phyloP scores from a whole-genome alignment of 1,284 basidiomycete genomes.

The Amylostereum areolatum region DNA sequence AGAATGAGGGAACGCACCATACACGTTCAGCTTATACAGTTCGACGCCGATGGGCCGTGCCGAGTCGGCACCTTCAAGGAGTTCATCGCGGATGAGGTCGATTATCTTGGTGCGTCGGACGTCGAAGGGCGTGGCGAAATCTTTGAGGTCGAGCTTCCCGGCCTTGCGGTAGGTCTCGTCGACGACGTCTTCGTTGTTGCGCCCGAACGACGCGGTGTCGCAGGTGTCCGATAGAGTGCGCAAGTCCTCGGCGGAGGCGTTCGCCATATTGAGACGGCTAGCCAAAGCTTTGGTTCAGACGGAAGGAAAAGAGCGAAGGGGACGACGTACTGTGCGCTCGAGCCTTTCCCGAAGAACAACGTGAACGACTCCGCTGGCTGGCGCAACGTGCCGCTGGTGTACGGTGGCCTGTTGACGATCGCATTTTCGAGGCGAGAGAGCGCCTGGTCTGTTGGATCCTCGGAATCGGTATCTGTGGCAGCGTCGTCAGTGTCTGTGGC shows the following conservation, averaged over 20 bases:
- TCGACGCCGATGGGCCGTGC: conserved; percentile 13
- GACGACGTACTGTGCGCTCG: too few relatives aligned
- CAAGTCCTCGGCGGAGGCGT: background rate
- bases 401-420: too few relatives aligned
- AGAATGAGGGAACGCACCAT: conserved; percentile 14
- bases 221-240: conserved; percentile 8
- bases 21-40: conserved; percentile 24
- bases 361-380: too few relatives aligned
- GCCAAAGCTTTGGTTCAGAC: background rate
- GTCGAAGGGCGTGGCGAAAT: conserved; percentile 17
- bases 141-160: conserved; percentile 14
- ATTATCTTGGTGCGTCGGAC: conserved; percentile 10
- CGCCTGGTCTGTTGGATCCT: too few relatives aligned
- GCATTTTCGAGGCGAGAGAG: too few relatives aligned
- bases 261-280: background rate
- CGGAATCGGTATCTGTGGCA: too few relatives aligned
- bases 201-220: conserved; percentile 18
- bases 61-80: conserved; percentile 13
- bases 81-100: conserved; percentile 7
- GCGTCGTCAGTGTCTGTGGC: too few relatives aligned
- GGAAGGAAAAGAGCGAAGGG: too few relatives aligned
- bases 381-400: too few relatives aligned
- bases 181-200: conserved; percentile 15
- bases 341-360: too few relatives aligned
- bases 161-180: conserved; percentile 21